Base-by-base conservation (phyloP, 2,329 filamentous ascomycete species). In the Fusarium praegraminearum region DNA sequence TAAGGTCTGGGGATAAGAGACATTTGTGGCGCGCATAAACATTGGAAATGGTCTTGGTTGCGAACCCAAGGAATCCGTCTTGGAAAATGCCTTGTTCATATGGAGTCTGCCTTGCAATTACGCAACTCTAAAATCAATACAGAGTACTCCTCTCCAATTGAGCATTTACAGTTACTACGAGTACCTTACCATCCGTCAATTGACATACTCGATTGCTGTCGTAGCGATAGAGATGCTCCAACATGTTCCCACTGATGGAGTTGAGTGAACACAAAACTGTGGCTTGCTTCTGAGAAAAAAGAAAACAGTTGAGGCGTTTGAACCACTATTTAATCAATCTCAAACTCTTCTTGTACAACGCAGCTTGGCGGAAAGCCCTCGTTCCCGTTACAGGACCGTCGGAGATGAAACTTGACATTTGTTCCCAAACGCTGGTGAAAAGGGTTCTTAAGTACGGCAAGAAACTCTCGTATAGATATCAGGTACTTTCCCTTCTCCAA, bases 361-460 rank as follows among this genome's bases (percentile, higher is more conserved):
- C 13, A 51, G n/a, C 62, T 59, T 52, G 62, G 62, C 59, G 36
- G 52, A 43, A 51, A 26, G 18, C 2, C 26, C 20, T 11, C 12
- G 35, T 57, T 56, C 16, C 44, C 36, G 62, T 65, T 53, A 49
- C 54, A 65, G 54, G 59, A 64, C 28, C 22, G 44, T 28, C 54
- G 24, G 24, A 41, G 44, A 57, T 65, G 62, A 65, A 50, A 65
- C 62, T 35, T 65, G 62, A 65, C 53, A 60, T 53, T 22, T 65
- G 35, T 53, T 57, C 47, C 54, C 15, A 65, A 65, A 65, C 53
- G 13, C 26, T 65, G 46, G 62, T 65, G 60, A 65, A 65, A 58
- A 22, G 35, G 18, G 24, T 28, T 11, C 18, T 40, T 18, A 44
- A 28, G 52, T 16, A 57, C 41, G 38, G 50, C 5, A 56, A 46